These are phyloP conservation scores for Aureobasidium sp. DNA, from an alignment of 2,329 filamentous ascomycete genomes.

Conservation along the genomic window DNA sequence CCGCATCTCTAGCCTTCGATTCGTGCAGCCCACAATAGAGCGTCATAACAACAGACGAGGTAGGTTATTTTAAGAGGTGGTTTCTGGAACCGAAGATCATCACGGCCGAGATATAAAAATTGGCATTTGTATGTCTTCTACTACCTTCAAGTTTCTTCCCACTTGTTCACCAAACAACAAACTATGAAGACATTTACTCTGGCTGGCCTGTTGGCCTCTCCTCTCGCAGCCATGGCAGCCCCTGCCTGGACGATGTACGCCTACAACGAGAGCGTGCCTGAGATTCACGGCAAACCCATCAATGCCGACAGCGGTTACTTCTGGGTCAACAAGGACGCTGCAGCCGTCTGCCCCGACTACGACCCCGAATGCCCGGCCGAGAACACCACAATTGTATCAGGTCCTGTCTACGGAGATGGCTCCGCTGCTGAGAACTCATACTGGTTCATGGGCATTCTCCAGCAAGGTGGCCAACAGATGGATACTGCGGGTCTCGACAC, in stretches of 20 bases:
- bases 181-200: conserved; percentile 2
- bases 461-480: not conserved
- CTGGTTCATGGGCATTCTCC: conserved; percentile 6
- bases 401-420: not conserved
- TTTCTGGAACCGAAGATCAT: not conserved
- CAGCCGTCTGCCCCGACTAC: conserved; percentile 5
- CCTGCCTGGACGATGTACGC: conserved; percentile 7
- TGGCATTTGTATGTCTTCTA: not conserved
- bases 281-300: conserved; percentile 8
- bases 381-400: conserved; percentile 2
- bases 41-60: not conserved
- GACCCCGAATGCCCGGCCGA: conserved; percentile 3
- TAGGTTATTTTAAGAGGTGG: not conserved
- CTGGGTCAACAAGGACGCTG: not conserved
- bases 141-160: not conserved
- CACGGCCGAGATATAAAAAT: not conserved
- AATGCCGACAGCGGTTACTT: conserved; percentile 7
- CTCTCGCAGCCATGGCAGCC: not conserved
- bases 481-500: not conserved
- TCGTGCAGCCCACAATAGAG: not conserved
- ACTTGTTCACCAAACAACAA: not conserved
- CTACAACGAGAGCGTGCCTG: conserved; percentile 4
- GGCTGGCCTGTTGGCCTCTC: not conserved
- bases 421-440: not conserved
- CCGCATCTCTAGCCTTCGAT: not conserved